Evolutionary conservation across 106 monocot species (phyloP).

Genomic region (Acorus gramineus): DNA sequence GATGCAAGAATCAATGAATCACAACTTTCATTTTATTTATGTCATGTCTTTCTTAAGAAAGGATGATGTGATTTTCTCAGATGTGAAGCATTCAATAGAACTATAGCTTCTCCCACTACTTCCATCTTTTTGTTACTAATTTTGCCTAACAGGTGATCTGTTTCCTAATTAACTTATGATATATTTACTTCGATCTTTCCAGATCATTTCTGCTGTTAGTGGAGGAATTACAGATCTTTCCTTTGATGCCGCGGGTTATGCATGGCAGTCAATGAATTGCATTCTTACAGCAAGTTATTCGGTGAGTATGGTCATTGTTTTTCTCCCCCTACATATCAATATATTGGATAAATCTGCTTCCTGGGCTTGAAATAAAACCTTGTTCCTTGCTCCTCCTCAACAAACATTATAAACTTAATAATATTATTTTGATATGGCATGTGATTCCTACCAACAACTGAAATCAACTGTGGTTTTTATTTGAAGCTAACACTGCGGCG

Average conservation of each 20-base stretch:
- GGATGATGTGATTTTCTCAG: neutral
- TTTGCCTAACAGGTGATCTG: neutral
- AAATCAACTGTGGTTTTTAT: constrained; percentile 1
- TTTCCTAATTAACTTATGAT: neutral
- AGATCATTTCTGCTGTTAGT: constrained; percentile 50
- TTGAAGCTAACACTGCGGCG: constrained; percentile 45
- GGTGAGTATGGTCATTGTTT: constrained; percentile 11
- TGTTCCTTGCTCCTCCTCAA: too few species aligned
- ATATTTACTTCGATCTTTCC: neutral
- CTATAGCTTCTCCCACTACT: neutral
- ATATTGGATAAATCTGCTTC: too few species aligned
- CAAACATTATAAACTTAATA: too few species aligned
- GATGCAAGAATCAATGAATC: too few species aligned
- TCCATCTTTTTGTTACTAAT: neutral
- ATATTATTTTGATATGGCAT: too few species aligned
- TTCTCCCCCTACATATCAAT: neutral
- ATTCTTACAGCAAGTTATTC: constrained; percentile 62
- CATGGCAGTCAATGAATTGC: constrained; percentile 55
- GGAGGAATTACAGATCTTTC: constrained; percentile 57
- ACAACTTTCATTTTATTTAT: too few species aligned
- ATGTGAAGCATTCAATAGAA: neutral
- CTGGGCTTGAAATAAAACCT: too few species aligned
- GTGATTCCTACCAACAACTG: neutral
- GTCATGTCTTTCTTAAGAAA: neutral
- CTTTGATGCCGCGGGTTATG: constrained; percentile 49